These are phyloP conservation scores for Podaxis pistillaris DNA, from an alignment of 768 basidiomycete genomes.

Conservation along the genomic window DNA sequence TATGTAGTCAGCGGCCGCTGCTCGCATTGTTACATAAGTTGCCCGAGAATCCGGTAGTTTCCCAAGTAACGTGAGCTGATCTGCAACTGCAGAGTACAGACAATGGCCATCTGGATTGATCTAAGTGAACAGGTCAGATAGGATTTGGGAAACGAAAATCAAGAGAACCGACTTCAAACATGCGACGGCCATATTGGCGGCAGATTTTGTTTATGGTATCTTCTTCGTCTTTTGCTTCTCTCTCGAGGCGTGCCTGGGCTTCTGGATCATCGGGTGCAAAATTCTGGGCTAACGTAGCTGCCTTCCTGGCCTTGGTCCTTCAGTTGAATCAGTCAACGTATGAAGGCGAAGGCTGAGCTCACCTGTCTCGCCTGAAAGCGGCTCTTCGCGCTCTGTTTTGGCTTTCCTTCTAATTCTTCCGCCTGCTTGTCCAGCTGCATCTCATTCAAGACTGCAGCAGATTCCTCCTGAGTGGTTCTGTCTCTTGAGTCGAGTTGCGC, in stretches of 20 bases:
- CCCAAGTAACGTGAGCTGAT: constrained; percentile 80
- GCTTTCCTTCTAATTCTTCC: constrained; percentile 24
- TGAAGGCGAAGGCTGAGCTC: constrained; percentile 14
- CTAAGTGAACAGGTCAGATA: constrained; percentile 36
- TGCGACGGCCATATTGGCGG: constrained; percentile 60
- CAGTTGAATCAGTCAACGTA: constrained; percentile 6
- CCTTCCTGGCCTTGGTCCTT: constrained; percentile 62
- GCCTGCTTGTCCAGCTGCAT: constrained; percentile 39
- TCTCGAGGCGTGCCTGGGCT: constrained; percentile 56
- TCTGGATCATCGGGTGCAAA: constrained; percentile 53
- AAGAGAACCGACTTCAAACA: constrained; percentile 54
- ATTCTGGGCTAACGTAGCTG: constrained; percentile 57
- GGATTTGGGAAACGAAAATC: background rate
- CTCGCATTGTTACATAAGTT: constrained; percentile 59
- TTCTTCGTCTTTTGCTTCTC: constrained; percentile 69
- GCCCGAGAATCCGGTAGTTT: constrained; percentile 58
- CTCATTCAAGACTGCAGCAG: constrained; percentile 46
- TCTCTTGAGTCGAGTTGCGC: constrained; percentile 72
- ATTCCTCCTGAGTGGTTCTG: constrained; percentile 44
- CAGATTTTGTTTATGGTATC: constrained; percentile 61
- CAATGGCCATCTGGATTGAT: constrained; percentile 96
- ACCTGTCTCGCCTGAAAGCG: constrained; percentile 77
- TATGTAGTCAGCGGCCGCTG: constrained; percentile 79
- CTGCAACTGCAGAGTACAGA: constrained; percentile 90
- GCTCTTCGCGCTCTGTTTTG: constrained; percentile 57